These are phyloP conservation scores for Taphrina populina DNA, from an alignment of 1,139 yeast species.

Conservation along the genomic window DNA sequence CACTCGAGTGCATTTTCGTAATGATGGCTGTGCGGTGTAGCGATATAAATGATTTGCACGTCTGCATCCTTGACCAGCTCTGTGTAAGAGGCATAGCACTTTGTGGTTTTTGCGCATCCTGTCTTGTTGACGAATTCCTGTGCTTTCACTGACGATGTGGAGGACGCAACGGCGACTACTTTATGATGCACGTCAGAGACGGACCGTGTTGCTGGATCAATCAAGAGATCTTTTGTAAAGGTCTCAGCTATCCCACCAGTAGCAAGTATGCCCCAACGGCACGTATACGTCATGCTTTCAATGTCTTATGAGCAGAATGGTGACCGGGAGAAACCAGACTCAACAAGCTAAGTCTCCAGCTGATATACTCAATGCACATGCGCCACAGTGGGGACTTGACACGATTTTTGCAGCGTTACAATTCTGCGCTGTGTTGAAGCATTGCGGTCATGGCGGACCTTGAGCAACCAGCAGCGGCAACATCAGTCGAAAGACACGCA, in stretches of 20 bases:
- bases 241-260: slow-evolving; percentile 41
- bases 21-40: slow-evolving; percentile 61
- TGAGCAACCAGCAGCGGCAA: slow-evolving; percentile 4
- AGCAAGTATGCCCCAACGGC: slow-evolving; percentile 38
- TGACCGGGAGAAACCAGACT: no score
- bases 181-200: slow-evolving; percentile 44
- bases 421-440: no score
- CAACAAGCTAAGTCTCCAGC: no score
- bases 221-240: slow-evolving; percentile 43
- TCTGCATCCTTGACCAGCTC: slow-evolving; percentile 50
- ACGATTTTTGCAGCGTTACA: no score
- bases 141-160: slow-evolving; percentile 42
- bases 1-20: slow-evolving; percentile 54
- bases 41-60: slow-evolving; percentile 58
- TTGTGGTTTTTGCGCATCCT: not conserved
- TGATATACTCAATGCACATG: no score
- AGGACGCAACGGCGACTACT: slow-evolving; percentile 45
- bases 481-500: no score
- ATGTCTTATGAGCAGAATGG: no score
- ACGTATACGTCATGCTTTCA: slow-evolving; percentile 36
- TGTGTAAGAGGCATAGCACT: slow-evolving; percentile 44
- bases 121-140: slow-evolving; percentile 39
- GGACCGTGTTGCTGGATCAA: slow-evolving; percentile 42
- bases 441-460: slow-evolving; percentile 22
- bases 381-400: no score